phyloP scores from a whole-genome alignment of 768 basidiomycete genomes.

The Favolaschia claudopus region DNA sequence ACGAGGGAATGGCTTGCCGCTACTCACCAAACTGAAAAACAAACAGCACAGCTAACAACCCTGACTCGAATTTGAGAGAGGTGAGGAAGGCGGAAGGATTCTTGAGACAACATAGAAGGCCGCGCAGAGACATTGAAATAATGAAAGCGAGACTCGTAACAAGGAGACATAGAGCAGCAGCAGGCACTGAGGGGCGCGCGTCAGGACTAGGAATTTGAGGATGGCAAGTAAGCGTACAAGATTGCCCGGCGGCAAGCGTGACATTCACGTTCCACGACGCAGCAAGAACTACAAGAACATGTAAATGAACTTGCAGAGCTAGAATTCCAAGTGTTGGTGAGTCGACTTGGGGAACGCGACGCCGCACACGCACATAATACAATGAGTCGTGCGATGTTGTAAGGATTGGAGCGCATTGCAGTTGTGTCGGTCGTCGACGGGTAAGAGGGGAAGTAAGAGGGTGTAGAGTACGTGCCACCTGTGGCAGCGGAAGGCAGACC shows the following conservation, averaged over 20 bases:
- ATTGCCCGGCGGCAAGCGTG: slow-evolving; percentile 2
- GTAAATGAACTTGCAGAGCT: slow-evolving; percentile 19
- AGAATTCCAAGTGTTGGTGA: background rate
- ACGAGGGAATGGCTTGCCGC: background rate
- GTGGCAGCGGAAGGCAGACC: slow-evolving; percentile 15
- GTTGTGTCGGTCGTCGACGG: background rate
- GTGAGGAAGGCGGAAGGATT: slow-evolving; percentile 14
- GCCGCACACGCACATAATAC: slow-evolving; percentile 10
- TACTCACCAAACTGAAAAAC: slow-evolving; percentile 12
- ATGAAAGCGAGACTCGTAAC: slow-evolving; percentile 19
- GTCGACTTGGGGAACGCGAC: background rate
- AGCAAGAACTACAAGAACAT: slow-evolving; percentile 17
- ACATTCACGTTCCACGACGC: slow-evolving; percentile 21
- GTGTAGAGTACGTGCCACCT: slow-evolving; percentile 12
- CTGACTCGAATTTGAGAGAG: slow-evolving; percentile 21
- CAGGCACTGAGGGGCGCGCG: slow-evolving; percentile 7
- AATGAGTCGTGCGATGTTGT: slow-evolving; percentile 12
- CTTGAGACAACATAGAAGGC: slow-evolving; percentile 16
- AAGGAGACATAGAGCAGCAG: slow-evolving; percentile 17
- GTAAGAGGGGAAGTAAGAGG: background rate
- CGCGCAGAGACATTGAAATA: slow-evolving; percentile 9
- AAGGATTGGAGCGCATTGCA: slow-evolving; percentile 17
- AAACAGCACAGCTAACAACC: slow-evolving; percentile 11
- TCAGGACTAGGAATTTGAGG: background rate
- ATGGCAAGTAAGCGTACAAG: background rate